Base-by-base conservation (phyloP, 192 early-diverging fungal species). In the Paraglomus brasilianum region DNA sequence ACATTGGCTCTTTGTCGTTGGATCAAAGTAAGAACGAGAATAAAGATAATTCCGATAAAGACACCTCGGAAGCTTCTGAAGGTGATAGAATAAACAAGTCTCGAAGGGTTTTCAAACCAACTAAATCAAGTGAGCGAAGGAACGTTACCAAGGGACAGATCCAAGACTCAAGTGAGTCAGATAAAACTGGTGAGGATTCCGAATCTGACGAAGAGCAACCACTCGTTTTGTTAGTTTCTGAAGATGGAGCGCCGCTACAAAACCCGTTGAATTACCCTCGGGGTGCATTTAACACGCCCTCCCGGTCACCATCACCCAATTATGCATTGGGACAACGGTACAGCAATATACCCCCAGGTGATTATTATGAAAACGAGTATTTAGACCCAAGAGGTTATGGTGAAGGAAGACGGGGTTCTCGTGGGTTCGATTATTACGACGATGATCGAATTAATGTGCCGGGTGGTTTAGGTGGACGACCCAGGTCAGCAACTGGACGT, bases 291-390 rank as follows among this genome's bases (percentile, higher is more conserved):
- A 57, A 44, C 17, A 43, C 66, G 1, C 30, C 22, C 8, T 36
- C 67, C 30, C 44, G 67, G 17, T 58, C 67, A 15, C 14, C 38
- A 58, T 69, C 67, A 13, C 67, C 67, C 17, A 69, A 69, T 69
- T 51, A 68, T 15, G 11, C 14, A 48, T 52, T 19, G 11, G 22
- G 40, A 36, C 48, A 50, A 41, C 22, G 48, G 45, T 51, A 46
- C 36, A 52, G 36, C 3, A 30, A 30, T 30, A 3, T 30, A 30
- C 30, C 30, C 11, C 44, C 41, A 30, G 9, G 13, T 56, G 24
- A n/a, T 38, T 14, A 24, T 56, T 47, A 45, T 36, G 40, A 19
- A 19, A 30, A 24, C 14, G 19, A 52, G 43, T 55, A 42, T n/a
- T 10, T 21, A 19, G 50, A 51, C 36, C 24, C 24, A n/a, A 30